phyloP scores from a whole-genome alignment of 2,329 filamentous ascomycete species.

The Neocucurbitaria cava region DNA sequence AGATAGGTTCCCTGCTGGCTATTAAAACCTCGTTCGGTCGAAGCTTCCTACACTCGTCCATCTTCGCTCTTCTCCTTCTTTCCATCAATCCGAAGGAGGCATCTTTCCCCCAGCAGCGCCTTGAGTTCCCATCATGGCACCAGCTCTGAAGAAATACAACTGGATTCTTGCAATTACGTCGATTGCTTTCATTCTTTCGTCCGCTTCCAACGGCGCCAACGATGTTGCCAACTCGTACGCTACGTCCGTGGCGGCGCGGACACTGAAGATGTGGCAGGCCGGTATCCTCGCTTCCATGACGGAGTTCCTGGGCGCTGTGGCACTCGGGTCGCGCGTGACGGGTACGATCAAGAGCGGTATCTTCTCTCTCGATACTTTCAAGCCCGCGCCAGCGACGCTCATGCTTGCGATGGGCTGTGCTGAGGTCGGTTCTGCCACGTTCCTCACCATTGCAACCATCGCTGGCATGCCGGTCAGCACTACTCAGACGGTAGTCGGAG shows the following conservation, averaged over 20 bases:
- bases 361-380: slow-evolving; percentile 59
- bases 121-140: background rate
- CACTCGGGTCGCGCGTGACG: slow-evolving; percentile 62
- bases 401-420: slow-evolving; percentile 68
- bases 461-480: slow-evolving; percentile 66
- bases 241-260: slow-evolving; percentile 56
- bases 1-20: too few species aligned
- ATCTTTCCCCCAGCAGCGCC: too few species aligned
- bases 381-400: slow-evolving; percentile 55
- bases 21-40: too few species aligned
- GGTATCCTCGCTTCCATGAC: slow-evolving; percentile 58
- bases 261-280: slow-evolving; percentile 60
- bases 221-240: slow-evolving; percentile 65
- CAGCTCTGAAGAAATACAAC: background rate
- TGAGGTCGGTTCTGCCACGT: slow-evolving; percentile 60
- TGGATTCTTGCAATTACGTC: slow-evolving; percentile 47
- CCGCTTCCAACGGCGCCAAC: slow-evolving; percentile 54
- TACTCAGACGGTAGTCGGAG: slow-evolving; percentile 67
- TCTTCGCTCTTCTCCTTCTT: too few species aligned
- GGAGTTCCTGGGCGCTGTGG: slow-evolving; percentile 62
- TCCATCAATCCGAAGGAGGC: too few species aligned
- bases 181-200: slow-evolving; percentile 46
- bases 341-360: slow-evolving; percentile 68
- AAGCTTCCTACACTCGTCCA: too few species aligned
- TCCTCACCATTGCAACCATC: slow-evolving; percentile 63